Evolutionary conservation across 306 rosid species (phyloP), one percentile per base, ranked within the genome.

Genomic region (Mimosa pudica): DNA sequence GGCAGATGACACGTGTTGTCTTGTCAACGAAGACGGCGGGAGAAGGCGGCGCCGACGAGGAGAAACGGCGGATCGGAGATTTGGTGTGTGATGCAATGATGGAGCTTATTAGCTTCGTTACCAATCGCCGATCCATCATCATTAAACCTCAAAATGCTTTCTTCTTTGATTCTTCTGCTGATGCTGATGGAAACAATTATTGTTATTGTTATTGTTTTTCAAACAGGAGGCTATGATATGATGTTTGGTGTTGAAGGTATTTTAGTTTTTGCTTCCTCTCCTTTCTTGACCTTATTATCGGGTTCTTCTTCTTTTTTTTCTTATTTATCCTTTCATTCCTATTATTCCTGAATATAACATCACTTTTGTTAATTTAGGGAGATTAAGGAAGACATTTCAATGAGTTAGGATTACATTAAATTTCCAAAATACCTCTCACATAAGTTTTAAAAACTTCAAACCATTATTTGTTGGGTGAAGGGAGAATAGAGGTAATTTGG

Each of bases 1-100:
- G 99, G 81, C 99, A 95, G 67, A 96, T 93, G 84, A 96, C 98
- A 82, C 99, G 99, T 0, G 99, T 96, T 85, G 90, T 90, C 83
- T 96, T 96, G 89, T 96, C 99, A 2, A 93, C 99, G 79, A 96
- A 96, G 9, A 96, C 99, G 8, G 99, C 98, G 8, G 99, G 92
- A 10, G 94, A 79, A 11, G 90, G 88, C 0, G 87, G 82, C n/a
- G 96, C 81, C 20, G 98, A 81, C 10, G 90, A 79, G 74, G 90
- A 79, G 74, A 83, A 91, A 71, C 81, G 87, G 47, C 97, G 90
- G 84, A 83, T 48, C 81, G 51, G 84, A 74, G 77, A 4, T 55
- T 76, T 86, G 57, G 58, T 18, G 82, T 89, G 93, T 49, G 90
- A 79, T 9, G 86, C 87, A 80, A 89, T 72, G 41, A 89, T 72